Conservation (phyloP, 2,329 filamentous ascomycete genomes). For the Ophiocordyceps camponoti-saundersi region DNA sequence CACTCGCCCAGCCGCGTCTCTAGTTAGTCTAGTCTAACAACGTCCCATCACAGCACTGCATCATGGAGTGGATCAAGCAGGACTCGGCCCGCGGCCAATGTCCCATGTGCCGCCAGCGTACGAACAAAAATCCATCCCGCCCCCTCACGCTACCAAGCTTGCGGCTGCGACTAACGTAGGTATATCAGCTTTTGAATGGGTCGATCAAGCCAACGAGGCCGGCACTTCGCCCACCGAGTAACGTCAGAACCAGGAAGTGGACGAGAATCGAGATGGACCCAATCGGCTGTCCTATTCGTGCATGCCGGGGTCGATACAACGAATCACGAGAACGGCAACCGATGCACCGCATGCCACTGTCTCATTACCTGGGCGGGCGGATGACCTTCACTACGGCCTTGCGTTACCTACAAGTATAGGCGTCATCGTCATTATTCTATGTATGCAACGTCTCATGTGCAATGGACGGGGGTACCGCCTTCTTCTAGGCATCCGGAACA, state of each 20-base stretch:
- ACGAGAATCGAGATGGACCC: not conserved
- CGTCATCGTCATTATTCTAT: not conserved
- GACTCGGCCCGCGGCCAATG: conserved; percentile 87
- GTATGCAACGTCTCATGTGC: not conserved
- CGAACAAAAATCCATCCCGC: conserved; percentile 7
- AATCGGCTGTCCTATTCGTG: not conserved
- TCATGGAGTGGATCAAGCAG: conserved; percentile 89
- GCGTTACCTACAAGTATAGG: not conserved
- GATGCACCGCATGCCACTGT: not conserved
- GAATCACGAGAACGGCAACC: not conserved
- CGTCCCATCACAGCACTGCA: conserved; percentile 55
- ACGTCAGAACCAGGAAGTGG: not conserved
- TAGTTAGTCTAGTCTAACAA: not conserved
- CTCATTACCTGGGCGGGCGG: not conserved
- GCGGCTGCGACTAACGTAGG: not conserved
- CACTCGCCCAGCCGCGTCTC: not conserved
- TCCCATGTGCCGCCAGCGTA: conserved; percentile 95
- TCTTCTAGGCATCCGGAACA: conserved; percentile 22
- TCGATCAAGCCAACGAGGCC: conserved; percentile 16
- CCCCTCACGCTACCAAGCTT: not conserved
- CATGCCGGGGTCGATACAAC: not conserved
- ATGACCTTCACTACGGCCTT: not conserved
- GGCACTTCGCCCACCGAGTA: conserved; percentile 10
- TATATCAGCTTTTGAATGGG: conserved; percentile 22
- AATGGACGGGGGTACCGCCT: conserved; percentile 6